Evolutionary conservation across 345 rosid species (phyloP).

Genomic region (Citrus sinensis): DVS_A1.0 CM039162.1:121001-121500

Average conservation of each 20-base stretch:
- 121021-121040: neutral
- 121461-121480: conserved; percentile 18
- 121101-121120: neutral
- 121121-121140: neutral
- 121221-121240: neutral
- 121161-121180: neutral
- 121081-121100: neutral
- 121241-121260: neutral
- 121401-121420: neutral
- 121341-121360: neutral
- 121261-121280: neutral
- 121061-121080: neutral
- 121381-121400: neutral
- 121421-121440: neutral
- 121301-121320: neutral
- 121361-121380: neutral
- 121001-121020: neutral
- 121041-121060: neutral
- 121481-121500: neutral
- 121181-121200: conserved; percentile 2
- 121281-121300: neutral
- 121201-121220: neutral
- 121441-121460: neutral
- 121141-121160: neutral
- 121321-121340: no score